Percentiles rank a stretch among this genome's conserved stretches.
Conservation (phyloP, 345 rosid genomes). For the Syzygium jambos region DNA sequence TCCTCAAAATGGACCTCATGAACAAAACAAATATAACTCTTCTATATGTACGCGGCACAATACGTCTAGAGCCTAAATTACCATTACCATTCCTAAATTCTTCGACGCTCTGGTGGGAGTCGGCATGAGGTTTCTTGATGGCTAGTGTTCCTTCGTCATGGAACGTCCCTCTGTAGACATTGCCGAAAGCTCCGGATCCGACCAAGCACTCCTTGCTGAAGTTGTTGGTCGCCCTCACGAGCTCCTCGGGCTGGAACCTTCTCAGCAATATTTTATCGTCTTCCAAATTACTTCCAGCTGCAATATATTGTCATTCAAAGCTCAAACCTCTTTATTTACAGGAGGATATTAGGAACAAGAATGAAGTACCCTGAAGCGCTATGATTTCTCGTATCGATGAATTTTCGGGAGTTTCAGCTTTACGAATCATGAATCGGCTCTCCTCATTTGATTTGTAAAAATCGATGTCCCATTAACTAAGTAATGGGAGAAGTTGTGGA, state of each 20-base stretch:
- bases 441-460: not conserved
- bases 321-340: not conserved
- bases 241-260: constrained; percentile 32
- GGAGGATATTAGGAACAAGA: not conserved
- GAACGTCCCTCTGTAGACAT: constrained; percentile 41
- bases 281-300: constrained; percentile 16
- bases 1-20: not conserved
- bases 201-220: constrained; percentile 42
- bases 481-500: not conserved
- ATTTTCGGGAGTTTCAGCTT: not conserved
- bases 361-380: not conserved
- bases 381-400: not conserved
- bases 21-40: not conserved
- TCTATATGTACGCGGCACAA: not conserved
- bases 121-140: constrained; percentile 45
- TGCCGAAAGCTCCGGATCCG: constrained; percentile 51
- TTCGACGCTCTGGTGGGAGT: constrained; percentile 35
- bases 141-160: constrained; percentile 32
- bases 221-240: constrained; percentile 30
- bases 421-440: not conserved
- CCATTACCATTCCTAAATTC: constrained; percentile 75
- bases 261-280: constrained; percentile 25
- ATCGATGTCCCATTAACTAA: not conserved
- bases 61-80: not conserved
- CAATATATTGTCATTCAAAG: not conserved